Base-by-base conservation (phyloP, 2,329 filamentous ascomycete genomes). In the Thelonectria blattea region DNA sequence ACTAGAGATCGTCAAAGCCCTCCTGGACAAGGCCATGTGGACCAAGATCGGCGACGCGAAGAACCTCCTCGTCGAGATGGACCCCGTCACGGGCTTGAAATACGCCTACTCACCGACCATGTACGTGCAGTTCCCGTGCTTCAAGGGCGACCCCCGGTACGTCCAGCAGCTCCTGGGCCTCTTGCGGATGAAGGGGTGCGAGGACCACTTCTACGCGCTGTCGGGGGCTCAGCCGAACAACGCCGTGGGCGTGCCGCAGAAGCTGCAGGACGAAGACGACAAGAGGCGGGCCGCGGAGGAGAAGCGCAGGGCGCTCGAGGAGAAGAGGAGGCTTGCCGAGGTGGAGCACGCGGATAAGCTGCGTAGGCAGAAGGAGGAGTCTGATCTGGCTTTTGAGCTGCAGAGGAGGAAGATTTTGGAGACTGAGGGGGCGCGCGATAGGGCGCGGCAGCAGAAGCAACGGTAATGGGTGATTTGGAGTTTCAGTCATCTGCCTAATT, bases 41-140 rank as follows among this genome's bases (percentile, higher is more conserved):
- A 22, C 42, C 15, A 17, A 52, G 4, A 39, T 59, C 32, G 32
- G 27, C 11, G 20, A 48, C 24, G 46, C 54, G 5, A 20, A 52
- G 27, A 62, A 62, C 15, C 27, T 49, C 8, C 56, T 52, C 24
- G 20, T 15, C 5, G 8, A 24, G 5, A 5, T 5, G 11, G 41
- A 56, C 27, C 10, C 52, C 2, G 10, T 3, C 5, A 52, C 60
- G 32, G 52, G 60, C 3, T 41, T 37, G 10, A 50, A 53, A 30
- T 50, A 22, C 41, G 42, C 41, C 22, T 62, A 48, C 27, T 62
- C 60, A 7, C 56, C 60, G 1, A 62, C 56, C 32, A 60, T 41
- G 47, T 60, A 62, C 37, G 42, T 52, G 24, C 15, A 41, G 2
- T 8, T 30, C 8, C 27, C 27, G 27, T 30, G 27, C 6, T 52